A percentile compares a stretch with the other conserved stretches of the same genome.
phyloP scores from a whole-genome alignment of 176 grass and related monocot species.

The Metroxylon sagu region DNA sequence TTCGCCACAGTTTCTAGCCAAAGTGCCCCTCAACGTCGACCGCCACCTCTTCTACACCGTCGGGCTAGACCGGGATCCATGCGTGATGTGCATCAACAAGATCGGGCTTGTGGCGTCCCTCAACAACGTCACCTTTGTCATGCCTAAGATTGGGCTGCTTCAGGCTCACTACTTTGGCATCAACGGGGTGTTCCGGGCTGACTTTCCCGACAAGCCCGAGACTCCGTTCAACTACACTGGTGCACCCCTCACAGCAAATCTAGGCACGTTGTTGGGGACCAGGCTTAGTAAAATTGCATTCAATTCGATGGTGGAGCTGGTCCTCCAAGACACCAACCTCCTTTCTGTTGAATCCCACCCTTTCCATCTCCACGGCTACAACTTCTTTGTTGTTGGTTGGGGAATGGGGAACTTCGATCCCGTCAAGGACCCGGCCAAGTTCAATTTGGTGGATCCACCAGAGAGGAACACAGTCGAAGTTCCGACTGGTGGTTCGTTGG shows the following conservation, averaged over 20 bases:
- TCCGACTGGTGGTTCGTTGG: conserved; percentile 44
- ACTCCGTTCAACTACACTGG: conserved; percentile 20
- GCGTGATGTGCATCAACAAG: too few relatives aligned
- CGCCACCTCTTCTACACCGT: too few relatives aligned
- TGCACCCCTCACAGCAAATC: conserved; percentile 36
- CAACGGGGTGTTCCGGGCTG: too few relatives aligned
- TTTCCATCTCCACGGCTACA: conserved; percentile 59
- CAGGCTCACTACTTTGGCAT: too few relatives aligned
- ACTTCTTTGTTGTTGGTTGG: conserved; percentile 51
- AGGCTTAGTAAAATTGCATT: conserved; percentile 45
- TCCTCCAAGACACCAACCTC: conserved; percentile 63
- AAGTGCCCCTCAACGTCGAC: too few relatives aligned
- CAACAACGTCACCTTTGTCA: too few relatives aligned
- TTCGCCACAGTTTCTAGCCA: too few relatives aligned
- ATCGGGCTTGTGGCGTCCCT: too few relatives aligned
- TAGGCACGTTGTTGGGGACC: conserved; percentile 37
- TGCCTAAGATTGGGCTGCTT: too few relatives aligned
- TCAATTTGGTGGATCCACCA: conserved; percentile 52
- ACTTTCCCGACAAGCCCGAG: too few relatives aligned
- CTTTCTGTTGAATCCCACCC: conserved; percentile 49
- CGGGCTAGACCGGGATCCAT: too few relatives aligned
- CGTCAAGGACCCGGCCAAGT: conserved; percentile 25
- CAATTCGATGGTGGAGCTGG: conserved; percentile 47
- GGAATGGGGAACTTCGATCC: conserved; percentile 53
- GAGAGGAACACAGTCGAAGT: conserved; percentile 57